Evolutionary conservation across 78 protist genomes (phyloP).

Genomic region (Tieghemostelium lacteum): DNA sequence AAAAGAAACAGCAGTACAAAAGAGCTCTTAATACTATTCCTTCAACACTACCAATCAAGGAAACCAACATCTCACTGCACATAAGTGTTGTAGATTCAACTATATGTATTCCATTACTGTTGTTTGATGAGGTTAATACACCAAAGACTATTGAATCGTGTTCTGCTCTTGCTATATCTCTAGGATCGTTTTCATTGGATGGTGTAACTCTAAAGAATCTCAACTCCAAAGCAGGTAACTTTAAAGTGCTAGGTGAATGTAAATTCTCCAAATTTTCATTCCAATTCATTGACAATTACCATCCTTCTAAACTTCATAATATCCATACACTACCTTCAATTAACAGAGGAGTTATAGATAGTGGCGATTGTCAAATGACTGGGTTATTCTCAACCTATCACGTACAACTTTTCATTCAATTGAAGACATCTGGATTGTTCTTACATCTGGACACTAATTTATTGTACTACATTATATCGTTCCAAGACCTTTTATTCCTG

Average conservation of each 20-base stretch:
- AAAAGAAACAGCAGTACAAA: neutral
- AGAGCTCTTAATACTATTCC: slow-evolving; percentile 49
- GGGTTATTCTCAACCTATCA: slow-evolving; percentile 17
- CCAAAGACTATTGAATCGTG: neutral
- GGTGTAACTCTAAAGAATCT: slow-evolving; percentile 57
- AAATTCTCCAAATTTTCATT: slow-evolving; percentile 65
- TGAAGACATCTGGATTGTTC: slow-evolving; percentile 71
- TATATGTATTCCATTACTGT: slow-evolving; percentile 33
- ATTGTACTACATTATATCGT: slow-evolving; percentile 32
- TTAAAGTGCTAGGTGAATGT: slow-evolving; percentile 67
- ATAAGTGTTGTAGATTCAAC: slow-evolving; percentile 40
- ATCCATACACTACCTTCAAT: slow-evolving; percentile 25
- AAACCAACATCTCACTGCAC: slow-evolving; percentile 52
- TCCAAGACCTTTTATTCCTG: slow-evolving; percentile 50
- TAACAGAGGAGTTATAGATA: slow-evolving; percentile 57
- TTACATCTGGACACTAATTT: slow-evolving; percentile 65
- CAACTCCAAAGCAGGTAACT: neutral
- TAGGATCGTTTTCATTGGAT: slow-evolving; percentile 34
- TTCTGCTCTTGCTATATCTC: slow-evolving; percentile 38
- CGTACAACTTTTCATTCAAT: slow-evolving; percentile 31
- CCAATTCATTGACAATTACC: slow-evolving; percentile 71
- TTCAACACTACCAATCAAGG: slow-evolving; percentile 53
- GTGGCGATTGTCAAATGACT: slow-evolving; percentile 62
- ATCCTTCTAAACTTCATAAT: slow-evolving; percentile 26
- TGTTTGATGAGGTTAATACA: slow-evolving; percentile 2